Evolutionary conservation across 371 early-diverging fungal genomes (phyloP).

Genomic region (Lichtheimia ramosa): DNA sequence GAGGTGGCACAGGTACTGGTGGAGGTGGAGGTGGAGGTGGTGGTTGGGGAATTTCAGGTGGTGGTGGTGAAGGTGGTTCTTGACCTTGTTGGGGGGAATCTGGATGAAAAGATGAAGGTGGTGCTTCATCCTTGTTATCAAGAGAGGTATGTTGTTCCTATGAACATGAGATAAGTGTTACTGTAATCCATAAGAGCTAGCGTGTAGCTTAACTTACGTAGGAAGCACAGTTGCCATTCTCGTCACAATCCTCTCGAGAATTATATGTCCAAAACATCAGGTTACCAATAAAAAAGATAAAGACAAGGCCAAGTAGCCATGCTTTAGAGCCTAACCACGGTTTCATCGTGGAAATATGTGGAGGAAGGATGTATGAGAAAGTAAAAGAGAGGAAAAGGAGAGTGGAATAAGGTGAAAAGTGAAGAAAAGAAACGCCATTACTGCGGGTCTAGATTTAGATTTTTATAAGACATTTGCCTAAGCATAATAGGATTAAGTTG

Average conservation of each 20-base stretch:
- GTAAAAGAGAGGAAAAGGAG: not conserved
- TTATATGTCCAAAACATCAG: conserved; percentile 18
- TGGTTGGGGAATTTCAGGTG: not conserved
- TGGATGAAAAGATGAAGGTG: too few species aligned
- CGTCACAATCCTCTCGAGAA: conserved; percentile 13
- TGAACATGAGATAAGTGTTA: not conserved
- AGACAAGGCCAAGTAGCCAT: conserved; percentile 16
- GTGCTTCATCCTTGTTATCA: too few species aligned
- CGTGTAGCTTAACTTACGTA: not conserved
- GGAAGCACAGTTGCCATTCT: conserved; percentile 9
- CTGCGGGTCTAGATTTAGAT: too few species aligned
- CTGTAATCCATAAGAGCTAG: too few species aligned
- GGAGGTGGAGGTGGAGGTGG: conserved; percentile 9
- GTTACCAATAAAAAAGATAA: conserved; percentile 18
- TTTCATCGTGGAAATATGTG: conserved; percentile 16
- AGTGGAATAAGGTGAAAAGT: not conserved
- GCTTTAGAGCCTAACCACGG: conserved; percentile 12
- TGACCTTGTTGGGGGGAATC: not conserved
- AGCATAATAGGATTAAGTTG: too few species aligned
- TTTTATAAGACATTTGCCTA: too few species aligned
- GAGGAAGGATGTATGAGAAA: conserved; percentile 5
- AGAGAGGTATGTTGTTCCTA: conserved; percentile 1
- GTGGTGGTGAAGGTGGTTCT: conserved; percentile 9
- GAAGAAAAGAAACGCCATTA: not conserved
- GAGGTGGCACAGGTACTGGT: conserved; percentile 7